Base-by-base conservation (phyloP, 2,329 filamentous ascomycete species). In the Ophiognomonia clavigignenti-juglandacearum region DNA sequence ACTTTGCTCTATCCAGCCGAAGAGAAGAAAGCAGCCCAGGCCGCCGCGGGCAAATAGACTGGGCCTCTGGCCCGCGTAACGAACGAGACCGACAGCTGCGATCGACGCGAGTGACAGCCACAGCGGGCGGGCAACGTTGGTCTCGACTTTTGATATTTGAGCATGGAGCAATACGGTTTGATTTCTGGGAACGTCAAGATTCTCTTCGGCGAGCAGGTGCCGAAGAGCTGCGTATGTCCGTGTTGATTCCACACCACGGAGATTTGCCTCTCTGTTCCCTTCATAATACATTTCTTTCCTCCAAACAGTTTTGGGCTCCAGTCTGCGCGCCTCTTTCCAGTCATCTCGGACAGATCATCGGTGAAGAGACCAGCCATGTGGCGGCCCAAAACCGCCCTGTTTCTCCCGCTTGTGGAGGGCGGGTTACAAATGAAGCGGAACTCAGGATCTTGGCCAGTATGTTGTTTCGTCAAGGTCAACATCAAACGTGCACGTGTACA, bases 21-120 rank as follows among this genome's bases (percentile, higher is more conserved):
- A 54, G 77, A 74, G 14, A 73, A 67, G 53, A 79, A 73, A 60
- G 64, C 66, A 9, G 61, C 58, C 13, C 63, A 57, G 4, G 58
- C 54, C 14, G 61, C 43, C 29, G 60, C 59, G 49, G 65, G 60
- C 47, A 59, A 58, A 47, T 18, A 50, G 14, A 19, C 29, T 38
- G 7, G 7, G 6, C 14, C 3, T 23, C 37, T 13, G n/a, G n/a
- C n/a, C 5, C 32, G 36, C 22, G 29, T 18, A 23, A 43, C 20
- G n/a, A 24, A 31, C 14, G n/a, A 26, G 18, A 13, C 16, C 39
- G 11, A 29, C 19, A 18, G 18, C 13, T 16, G 38, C 44, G n/a
- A n/a, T n/a, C n/a, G n/a, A n/a, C 26, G 26, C 13, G 7, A 39
- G 34, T 24, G 14, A 39, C 19, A 19, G 19, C 9, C 16, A 0